Conservation (phyloP, 768 basidiomycete genomes). For the Mycena olivaceomarginata region DNA sequence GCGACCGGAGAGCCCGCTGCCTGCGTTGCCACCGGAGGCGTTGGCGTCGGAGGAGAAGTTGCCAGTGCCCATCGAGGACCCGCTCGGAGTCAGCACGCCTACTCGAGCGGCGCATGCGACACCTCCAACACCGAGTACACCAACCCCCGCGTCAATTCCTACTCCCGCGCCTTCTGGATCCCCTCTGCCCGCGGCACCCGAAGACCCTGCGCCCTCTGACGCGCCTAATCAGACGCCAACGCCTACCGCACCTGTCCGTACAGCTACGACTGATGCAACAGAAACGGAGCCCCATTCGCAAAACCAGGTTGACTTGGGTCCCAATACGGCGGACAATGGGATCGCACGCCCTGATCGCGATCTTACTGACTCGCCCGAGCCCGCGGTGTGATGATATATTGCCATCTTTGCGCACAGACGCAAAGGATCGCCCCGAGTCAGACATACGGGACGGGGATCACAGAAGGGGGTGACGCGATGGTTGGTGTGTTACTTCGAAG, state of each 20-base stretch:
- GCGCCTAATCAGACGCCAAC: conserved; percentile 6
- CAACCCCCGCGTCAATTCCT: conserved; percentile 21
- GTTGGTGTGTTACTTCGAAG: conserved; percentile 30
- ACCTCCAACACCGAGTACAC: conserved; percentile 29
- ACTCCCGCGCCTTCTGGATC: background rate
- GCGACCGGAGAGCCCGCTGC: conserved; percentile 44
- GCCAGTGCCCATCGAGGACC: conserved; percentile 32
- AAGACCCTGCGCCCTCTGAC: conserved; percentile 3
- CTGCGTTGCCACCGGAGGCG: conserved; percentile 43
- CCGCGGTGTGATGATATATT: conserved; percentile 30
- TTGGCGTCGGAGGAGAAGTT: conserved; percentile 1
- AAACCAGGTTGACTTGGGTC: conserved; percentile 31
- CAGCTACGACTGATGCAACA: conserved; percentile 14
- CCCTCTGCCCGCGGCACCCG: conserved; percentile 2
- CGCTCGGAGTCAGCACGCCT: conserved; percentile 41
- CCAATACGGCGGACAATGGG: conserved; percentile 43
- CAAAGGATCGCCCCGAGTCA: conserved; percentile 1
- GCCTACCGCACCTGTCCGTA: conserved; percentile 5
- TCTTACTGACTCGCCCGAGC: conserved; percentile 17
- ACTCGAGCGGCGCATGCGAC: conserved; percentile 19
- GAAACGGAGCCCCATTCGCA: conserved; percentile 14
- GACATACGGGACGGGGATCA: background rate
- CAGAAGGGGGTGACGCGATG: conserved; percentile 3
- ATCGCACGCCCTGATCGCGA: conserved; percentile 36
- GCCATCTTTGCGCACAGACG: background rate